These are phyloP conservation scores for Verticillium zaregamsianum DNA, from an alignment of 2,329 filamentous ascomycete genomes.

Conservation along the genomic window DNA sequence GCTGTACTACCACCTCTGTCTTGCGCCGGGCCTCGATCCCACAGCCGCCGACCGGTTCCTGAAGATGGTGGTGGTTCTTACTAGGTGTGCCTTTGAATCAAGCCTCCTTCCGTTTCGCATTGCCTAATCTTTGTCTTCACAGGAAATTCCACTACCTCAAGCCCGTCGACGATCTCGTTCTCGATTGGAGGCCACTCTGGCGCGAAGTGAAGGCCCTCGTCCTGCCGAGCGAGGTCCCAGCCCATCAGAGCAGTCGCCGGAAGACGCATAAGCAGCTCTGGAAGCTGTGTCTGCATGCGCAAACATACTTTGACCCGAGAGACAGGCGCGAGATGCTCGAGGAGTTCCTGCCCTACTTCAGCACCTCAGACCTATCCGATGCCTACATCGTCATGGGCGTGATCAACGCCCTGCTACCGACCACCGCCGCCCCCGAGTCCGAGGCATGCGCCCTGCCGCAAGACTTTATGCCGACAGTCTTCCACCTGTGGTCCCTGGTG, in stretches of 20 bases:
- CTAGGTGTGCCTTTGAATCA: slow-evolving; percentile 61
- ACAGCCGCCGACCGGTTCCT: slow-evolving; percentile 83
- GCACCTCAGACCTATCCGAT: slow-evolving; percentile 85
- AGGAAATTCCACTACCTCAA: slow-evolving; percentile 95
- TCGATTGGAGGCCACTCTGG: slow-evolving; percentile 93
- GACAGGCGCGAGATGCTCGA: slow-evolving; percentile 80
- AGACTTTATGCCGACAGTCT: slow-evolving; percentile 87
- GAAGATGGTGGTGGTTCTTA: slow-evolving; percentile 93
- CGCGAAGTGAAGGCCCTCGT: slow-evolving; percentile 89
- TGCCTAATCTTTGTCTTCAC: slow-evolving; percentile 10
- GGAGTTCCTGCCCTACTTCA: slow-evolving; percentile 82
- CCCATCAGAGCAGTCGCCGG: slow-evolving; percentile 52
- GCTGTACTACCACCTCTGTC: slow-evolving; percentile 88
- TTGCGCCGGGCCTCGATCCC: slow-evolving; percentile 84
- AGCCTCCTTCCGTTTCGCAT: slow-evolving; percentile 4
- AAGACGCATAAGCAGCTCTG: slow-evolving; percentile 63
- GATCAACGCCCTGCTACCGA: slow-evolving; percentile 84
- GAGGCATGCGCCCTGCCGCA: slow-evolving; percentile 77
- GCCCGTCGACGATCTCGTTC: slow-evolving; percentile 79
- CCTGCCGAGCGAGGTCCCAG: slow-evolving; percentile 75
- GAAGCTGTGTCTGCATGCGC: slow-evolving; percentile 85
- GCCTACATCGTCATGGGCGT: slow-evolving; percentile 90
- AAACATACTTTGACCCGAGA: slow-evolving; percentile 86
- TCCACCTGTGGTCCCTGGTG: slow-evolving; percentile 93
- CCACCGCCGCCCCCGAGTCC: slow-evolving; percentile 68